Conservation (phyloP, 495 filamentous ascomycete genomes). For the Corynascus novoguineensis region DNA sequence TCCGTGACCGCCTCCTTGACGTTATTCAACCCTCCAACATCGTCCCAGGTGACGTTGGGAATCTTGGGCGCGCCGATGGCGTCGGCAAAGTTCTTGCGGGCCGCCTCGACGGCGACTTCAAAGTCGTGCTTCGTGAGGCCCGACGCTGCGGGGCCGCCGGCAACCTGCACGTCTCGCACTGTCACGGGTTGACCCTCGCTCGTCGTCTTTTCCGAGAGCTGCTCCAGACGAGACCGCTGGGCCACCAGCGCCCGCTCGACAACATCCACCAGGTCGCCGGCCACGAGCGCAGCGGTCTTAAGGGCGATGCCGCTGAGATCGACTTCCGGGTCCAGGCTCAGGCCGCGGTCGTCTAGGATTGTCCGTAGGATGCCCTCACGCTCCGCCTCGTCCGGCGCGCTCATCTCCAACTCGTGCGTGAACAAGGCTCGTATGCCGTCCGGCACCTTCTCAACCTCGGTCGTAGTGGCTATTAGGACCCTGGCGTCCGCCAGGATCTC, state of each 20-base stretch:
- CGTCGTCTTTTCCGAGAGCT: constrained; percentile 47
- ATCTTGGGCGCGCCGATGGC: constrained; percentile 97
- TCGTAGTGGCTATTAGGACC: constrained; percentile 87
- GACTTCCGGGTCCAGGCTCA: constrained; percentile 70
- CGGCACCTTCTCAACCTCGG: constrained; percentile 86
- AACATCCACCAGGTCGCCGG: constrained; percentile 89
- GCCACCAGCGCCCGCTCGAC: constrained; percentile 83
- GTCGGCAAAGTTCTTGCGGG: constrained; percentile 95
- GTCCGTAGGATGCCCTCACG: constrained; percentile 77
- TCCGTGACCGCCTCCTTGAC: constrained; percentile 95
- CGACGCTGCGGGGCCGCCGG: constrained; percentile 76
- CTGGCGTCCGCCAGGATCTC: constrained; percentile 67
- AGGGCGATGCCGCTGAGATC: constrained; percentile 77
- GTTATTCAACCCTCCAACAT: constrained; percentile 88
- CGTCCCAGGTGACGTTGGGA: constrained; percentile 92
- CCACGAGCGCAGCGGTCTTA: constrained; percentile 93
- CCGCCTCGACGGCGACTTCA: constrained; percentile 82
- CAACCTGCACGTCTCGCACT: constrained; percentile 74
- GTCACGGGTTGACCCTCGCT: constrained; percentile 47
- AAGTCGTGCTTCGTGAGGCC: constrained; percentile 85
- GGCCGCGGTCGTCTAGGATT: constrained; percentile 67
- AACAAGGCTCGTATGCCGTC: constrained; percentile 87
- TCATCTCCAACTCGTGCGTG: constrained; percentile 92
- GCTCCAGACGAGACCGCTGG: constrained; percentile 63
- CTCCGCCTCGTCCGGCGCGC: constrained; percentile 87